Base-by-base conservation (phyloP, 2,329 filamentous ascomycete species). In the Beauveria sp. region DNA sequence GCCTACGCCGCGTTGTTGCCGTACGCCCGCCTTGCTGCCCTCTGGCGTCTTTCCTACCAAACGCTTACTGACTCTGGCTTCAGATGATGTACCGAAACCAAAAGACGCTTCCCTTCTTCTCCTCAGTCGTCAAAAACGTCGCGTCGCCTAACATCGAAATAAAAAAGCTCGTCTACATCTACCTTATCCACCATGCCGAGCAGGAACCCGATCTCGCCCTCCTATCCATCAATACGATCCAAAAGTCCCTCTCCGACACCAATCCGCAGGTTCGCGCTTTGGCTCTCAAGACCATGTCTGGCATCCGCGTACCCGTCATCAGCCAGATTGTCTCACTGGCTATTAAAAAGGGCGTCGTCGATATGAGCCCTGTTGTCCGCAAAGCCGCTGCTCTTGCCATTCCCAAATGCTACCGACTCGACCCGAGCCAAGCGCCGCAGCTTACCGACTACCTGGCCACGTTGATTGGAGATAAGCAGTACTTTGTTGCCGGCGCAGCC, bases 81-180 rank as follows among this genome's bases (percentile, higher is more conserved):
- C 70, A 96, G 91, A 93, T 98, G 89, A 96, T 96, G 86, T 98
- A 97, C 77, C 87, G 87, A 67, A 87, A 90, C 68, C 90, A 96
- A 73, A 88, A 91, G 67, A 96, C 92, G 62, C 82, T 96, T 2
- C 88, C 90, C 24, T 96, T 93, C 81, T 99, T 99, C 80, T 96
- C 93, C n/a, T 90, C 92, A 26, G 90, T 99, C 61, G 91, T 99
- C 74, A 99, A 99, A 79, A 99, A 98, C 69, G 91, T 97, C 63
- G 93, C 93, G 31, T 96, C 91, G 43, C 89, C 93, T 16, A 96
- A 92, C 69, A 83, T 97, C 69, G 92, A 96, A 71, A 93, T 98
- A 75, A 96, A 97, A 77, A 98, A 98, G 75, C 86, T 99, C 61
- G 95, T 99, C 65, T 99, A 99, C 80, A 96, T 97, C 73, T 99